Base-by-base conservation (phyloP, 805 yeast genomes). In the Candida tammaniensis region DNA sequence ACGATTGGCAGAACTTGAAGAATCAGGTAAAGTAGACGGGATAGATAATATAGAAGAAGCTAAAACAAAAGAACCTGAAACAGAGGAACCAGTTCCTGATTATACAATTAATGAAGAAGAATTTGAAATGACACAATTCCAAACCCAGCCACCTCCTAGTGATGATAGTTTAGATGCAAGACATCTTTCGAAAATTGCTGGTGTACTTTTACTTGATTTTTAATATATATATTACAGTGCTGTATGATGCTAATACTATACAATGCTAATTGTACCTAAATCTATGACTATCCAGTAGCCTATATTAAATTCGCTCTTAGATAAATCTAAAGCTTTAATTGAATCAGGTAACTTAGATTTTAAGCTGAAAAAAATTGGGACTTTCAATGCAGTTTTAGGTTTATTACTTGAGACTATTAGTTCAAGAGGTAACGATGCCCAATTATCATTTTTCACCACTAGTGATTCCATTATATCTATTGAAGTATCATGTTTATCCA, bases 191-290 rank as follows among this genome's bases (percentile, higher is more conserved):
- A 72, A 71, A 15, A 59, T 78, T 14, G 74, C 81, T 3, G 85
- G 85, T 1, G 54, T 78, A 22, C 55, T 79, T 23, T 66, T 76
- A 13, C 46, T 79, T 43, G 85, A 78, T 46, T 79, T 79, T 28
- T 34, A 13, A 20, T 24, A 15, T 27, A 25, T 7, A 12, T n/a
- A n/a, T n/a, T n/a, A n/a, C n/a, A n/a, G n/a, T n/a, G n/a, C n/a
- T n/a, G n/a, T n/a, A n/a, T n/a, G n/a, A n/a, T n/a, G n/a, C n/a
- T n/a, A n/a, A n/a, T n/a, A n/a, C n/a, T n/a, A n/a, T n/a, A n/a
- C n/a, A n/a, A n/a, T n/a, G n/a, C n/a, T n/a, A n/a, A n/a, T n/a
- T n/a, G n/a, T n/a, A n/a, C n/a, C n/a, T n/a, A 12, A 12, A 12
- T 44, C 39, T 2, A 48, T 19, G 7, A 49, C 34, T 9, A 30